Conservation (phyloP, 2,329 filamentous ascomycete species). For the Raffaelea ambrosiae region DNA sequence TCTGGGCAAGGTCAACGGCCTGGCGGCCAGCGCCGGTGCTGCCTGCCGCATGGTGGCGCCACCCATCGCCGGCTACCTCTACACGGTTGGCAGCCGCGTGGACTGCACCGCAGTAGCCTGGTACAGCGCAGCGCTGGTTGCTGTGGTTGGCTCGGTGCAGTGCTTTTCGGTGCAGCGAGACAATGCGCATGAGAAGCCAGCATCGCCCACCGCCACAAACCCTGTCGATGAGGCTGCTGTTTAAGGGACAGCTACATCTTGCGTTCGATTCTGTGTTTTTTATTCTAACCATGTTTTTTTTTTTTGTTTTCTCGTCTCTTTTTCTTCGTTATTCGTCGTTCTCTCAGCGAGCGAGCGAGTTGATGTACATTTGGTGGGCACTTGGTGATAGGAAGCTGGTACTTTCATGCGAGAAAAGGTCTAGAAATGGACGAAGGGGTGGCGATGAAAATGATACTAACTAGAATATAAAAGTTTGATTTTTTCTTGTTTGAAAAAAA, state of each 20-base stretch:
- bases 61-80: conserved; percentile 55
- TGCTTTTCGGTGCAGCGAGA: conserved; percentile 44
- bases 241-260: neutral
- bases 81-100: conserved; percentile 48
- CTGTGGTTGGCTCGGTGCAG: conserved; percentile 48
- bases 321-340: neutral
- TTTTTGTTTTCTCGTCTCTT: conserved; percentile 1
- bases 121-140: conserved; percentile 52
- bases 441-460: too few relatives aligned
- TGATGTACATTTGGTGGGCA: too few relatives aligned
- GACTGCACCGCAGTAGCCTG: conserved; percentile 55
- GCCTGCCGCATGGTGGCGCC: conserved; percentile 61
- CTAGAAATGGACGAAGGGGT: too few relatives aligned
- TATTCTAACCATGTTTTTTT: too few relatives aligned
- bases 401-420: too few relatives aligned
- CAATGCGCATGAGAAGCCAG: conserved; percentile 1
- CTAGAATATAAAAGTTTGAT: too few relatives aligned
- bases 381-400: too few relatives aligned
- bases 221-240: too few relatives aligned
- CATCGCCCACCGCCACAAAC: conserved; percentile 1
- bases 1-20: conserved; percentile 56
- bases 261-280: neutral
- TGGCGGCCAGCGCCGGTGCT: conserved; percentile 57
- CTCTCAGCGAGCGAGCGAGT: too few relatives aligned
- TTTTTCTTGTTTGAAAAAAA: too few relatives aligned